Evolutionary conservation across 208 protist genomes (phyloP), one percentile per base, ranked within the genome.

Genomic region (Trypanosoma cruzi): DNA sequence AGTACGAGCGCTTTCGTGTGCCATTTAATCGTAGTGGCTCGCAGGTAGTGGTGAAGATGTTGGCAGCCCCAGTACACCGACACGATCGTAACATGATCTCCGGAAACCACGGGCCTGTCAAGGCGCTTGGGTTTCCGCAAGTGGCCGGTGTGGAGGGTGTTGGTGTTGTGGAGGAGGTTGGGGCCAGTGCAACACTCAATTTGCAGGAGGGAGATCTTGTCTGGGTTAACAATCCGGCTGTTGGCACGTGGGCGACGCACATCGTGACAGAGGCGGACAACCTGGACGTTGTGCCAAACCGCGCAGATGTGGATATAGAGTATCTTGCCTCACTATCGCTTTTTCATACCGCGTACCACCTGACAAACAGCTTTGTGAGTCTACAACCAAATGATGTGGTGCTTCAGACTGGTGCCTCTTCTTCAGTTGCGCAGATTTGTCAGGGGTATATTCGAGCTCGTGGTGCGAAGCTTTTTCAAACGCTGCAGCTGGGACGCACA

Each of bases 51-150:
- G 87, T 99, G 57, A 96, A 97, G 81, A 98, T 99, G 92, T 64
- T 98, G 10, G 90, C 93, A 4, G 94, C 97, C 5, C 97, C 98
- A 28, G 95, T 99, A 26, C 98, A 99, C 73, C 93, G 95, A 48
- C 93, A 98, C 11, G 98, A 99, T 75, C 91, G 98, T 60, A 98
- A 97, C 74, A 76, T 98, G 32, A 93, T 99, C 61, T 82, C 98
- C 55, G 98, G 98, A 7, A 78, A 87, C 34, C 94, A 92, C 58
- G 86, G 80, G 0, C 81, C 80, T 2, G 29, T 84, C 4, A 71
- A 63, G 18, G 67, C 79, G 44, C 31, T 42, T 16, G 29, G 62
- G 53, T 79, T 80, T 8, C 79, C 58, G 73, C 61, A 75, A 37
- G 67, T 69, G 22, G 64, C 55, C 6, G 61, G 98, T 34, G 92